A percentile compares a stretch with the other conserved stretches of the same genome.
phyloP scores from a whole-genome alignment of 306 rosid genomes.

The Begonia fuchsioides region DNA sequence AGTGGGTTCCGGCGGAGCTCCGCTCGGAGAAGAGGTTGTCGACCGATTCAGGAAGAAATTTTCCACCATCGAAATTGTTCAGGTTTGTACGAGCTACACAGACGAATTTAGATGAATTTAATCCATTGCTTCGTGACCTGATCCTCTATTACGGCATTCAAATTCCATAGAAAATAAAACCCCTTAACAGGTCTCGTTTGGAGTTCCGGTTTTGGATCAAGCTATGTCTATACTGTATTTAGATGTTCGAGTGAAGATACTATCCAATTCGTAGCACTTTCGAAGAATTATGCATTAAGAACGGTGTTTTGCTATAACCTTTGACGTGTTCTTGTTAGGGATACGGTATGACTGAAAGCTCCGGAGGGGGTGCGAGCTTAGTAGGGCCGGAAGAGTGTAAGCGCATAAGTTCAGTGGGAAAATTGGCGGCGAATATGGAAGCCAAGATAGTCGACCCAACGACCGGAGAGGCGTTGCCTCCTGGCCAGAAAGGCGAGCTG shows the following conservation, averaged over 20 bases:
- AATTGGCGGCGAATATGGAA: constrained; percentile 51
- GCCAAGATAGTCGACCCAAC: constrained; percentile 76
- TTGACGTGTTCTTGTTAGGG: constrained; percentile 38
- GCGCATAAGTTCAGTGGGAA: constrained; percentile 53
- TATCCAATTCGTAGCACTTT: too few species aligned
- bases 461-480: constrained; percentile 51
- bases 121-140: too few species aligned
- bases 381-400: constrained; percentile 41
- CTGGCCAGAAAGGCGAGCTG: constrained; percentile 63
- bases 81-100: constrained; percentile 18
- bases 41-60: constrained; percentile 15
- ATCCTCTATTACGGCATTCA: too few species aligned
- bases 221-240: too few species aligned
- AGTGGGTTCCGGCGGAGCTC: constrained; percentile 66
- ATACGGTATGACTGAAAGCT: constrained; percentile 74
- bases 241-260: too few species aligned
- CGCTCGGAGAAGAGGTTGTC: constrained; percentile 42
- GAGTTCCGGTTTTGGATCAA: too few species aligned
- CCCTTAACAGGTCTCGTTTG: too few species aligned
- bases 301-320: background rate
- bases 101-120: too few species aligned
- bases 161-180: too few species aligned
- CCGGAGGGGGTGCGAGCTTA: constrained; percentile 43
- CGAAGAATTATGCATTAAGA: too few species aligned
- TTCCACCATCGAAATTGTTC: constrained; percentile 38